Evolutionary conservation across 768 basidiomycete genomes (phyloP).

Genomic region (Myochromella boudieri): DNA sequence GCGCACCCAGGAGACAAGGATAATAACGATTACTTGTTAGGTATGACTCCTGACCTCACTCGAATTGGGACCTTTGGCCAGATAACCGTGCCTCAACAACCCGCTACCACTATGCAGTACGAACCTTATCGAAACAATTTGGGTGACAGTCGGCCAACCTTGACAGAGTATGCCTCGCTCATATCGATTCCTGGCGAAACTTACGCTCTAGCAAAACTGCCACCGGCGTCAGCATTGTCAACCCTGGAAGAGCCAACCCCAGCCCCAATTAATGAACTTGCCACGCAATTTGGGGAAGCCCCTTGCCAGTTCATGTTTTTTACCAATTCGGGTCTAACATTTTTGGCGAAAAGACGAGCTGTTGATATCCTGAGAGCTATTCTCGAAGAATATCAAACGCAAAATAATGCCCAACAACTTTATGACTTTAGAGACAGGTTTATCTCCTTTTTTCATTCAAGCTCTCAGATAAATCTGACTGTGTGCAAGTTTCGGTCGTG

Average conservation of each 20-base stretch:
- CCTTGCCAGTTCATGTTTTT: constrained; percentile 84
- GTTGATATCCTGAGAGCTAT: constrained; percentile 82
- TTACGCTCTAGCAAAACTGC: constrained; percentile 75
- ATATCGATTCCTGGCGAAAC: constrained; percentile 81
- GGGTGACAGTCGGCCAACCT: constrained; percentile 49
- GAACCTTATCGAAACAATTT: constrained; percentile 35
- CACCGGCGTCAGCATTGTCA: constrained; percentile 28
- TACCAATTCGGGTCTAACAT: constrained; percentile 82
- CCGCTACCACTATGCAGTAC: constrained; percentile 28
- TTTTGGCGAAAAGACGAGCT: constrained; percentile 78
- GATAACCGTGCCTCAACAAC: constrained; percentile 47
- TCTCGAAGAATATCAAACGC: constrained; percentile 78
- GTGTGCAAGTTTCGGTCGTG: constrained; percentile 74
- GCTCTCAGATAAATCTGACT: constrained; percentile 2
- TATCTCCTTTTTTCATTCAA: constrained; percentile 12
- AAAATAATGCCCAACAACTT: constrained; percentile 75
- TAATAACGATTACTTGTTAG: constrained; percentile 72
- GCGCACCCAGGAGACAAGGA: constrained; percentile 77
- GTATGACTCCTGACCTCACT: constrained; percentile 74
- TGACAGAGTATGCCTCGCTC: constrained; percentile 77
- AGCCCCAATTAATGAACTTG: constrained; percentile 73
- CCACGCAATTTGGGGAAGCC: constrained; percentile 74
- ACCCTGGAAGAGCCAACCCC: constrained; percentile 46
- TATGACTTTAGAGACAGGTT: constrained; percentile 82
- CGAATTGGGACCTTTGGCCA: constrained; percentile 71